These are phyloP conservation scores for Nakazawaea wyomingensis DNA, from an alignment of 805 yeast species.

Conservation along the genomic window DNA sequence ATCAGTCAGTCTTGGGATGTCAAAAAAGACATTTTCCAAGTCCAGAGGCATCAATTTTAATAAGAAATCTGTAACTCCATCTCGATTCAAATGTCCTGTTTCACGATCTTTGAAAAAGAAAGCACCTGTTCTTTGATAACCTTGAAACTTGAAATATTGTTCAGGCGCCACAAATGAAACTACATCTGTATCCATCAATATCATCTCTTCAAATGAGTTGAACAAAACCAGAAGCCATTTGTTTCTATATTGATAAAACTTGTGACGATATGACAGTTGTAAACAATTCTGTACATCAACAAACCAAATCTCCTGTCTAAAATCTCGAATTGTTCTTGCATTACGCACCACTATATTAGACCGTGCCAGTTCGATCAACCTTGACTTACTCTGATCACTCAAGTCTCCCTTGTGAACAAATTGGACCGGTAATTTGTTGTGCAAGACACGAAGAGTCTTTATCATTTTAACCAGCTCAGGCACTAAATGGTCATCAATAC, in stretches of 20 bases:
- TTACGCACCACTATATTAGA: constrained; percentile 14
- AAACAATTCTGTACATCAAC: constrained; percentile 28
- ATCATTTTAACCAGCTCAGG: constrained; percentile 43
- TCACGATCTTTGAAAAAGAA: constrained; percentile 48
- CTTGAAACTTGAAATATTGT: constrained; percentile 31
- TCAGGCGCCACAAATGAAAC: constrained; percentile 32
- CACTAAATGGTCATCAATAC: constrained; percentile 42
- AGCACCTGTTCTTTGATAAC: constrained; percentile 32
- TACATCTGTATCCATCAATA: constrained; percentile 51
- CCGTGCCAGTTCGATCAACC: constrained; percentile 33
- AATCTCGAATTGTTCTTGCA: constrained; percentile 17
- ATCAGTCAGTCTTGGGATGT: constrained; percentile 31
- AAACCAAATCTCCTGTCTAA: constrained; percentile 24
- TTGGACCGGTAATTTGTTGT: constrained; percentile 46
- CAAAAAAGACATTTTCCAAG: constrained; percentile 33
- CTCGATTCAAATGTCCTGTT: constrained; percentile 20
- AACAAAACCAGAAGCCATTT: constrained; percentile 56
- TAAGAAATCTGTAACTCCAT: constrained; percentile 38
- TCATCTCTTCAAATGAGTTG: constrained; percentile 51
- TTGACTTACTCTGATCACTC: constrained; percentile 26
- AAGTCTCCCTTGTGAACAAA: constrained; percentile 40
- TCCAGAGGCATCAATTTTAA: constrained; percentile 40
- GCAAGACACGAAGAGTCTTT: constrained; percentile 42
- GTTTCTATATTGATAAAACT: constrained; percentile 17
- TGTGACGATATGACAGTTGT: constrained; percentile 4